A percentile compares a stretch with the other conserved stretches of the same genome.
phyloP scores from a whole-genome alignment of 2,329 filamentous ascomycete species.

The Fusarium sp. region DNA sequence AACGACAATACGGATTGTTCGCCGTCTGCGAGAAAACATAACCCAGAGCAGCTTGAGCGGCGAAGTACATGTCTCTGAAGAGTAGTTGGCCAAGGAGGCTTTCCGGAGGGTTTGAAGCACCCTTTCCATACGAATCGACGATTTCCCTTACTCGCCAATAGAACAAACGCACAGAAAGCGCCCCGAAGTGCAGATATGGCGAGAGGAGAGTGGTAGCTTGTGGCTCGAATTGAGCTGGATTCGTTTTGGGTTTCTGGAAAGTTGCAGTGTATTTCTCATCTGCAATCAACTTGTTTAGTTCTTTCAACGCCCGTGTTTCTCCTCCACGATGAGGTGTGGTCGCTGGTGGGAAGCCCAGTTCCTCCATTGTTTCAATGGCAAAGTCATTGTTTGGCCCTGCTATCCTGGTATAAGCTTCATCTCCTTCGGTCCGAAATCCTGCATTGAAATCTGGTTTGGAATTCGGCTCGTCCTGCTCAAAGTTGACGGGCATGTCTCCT shows the following conservation, averaged over 20 bases:
- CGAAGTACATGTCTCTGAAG: slow-evolving; percentile 87
- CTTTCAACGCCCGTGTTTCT: slow-evolving; percentile 69
- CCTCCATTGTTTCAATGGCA: slow-evolving; percentile 72
- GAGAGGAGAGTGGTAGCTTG: slow-evolving; percentile 78
- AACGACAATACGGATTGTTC: slow-evolving; percentile 72
- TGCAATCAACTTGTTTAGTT: slow-evolving; percentile 65
- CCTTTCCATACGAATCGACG: slow-evolving; percentile 62
- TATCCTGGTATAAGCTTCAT: slow-evolving; percentile 66
- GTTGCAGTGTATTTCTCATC: slow-evolving; percentile 74
- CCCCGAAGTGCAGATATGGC: slow-evolving; percentile 78
- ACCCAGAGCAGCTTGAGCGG: slow-evolving; percentile 74
- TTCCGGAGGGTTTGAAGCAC: slow-evolving; percentile 69
- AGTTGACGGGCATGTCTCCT: slow-evolving; percentile 66
- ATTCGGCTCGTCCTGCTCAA: slow-evolving; percentile 63
- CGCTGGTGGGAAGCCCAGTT: slow-evolving; percentile 71
- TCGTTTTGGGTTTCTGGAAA: slow-evolving; percentile 79
- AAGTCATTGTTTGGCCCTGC: slow-evolving; percentile 75
- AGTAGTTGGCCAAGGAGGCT: slow-evolving; percentile 76
- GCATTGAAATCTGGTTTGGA: slow-evolving; percentile 67
- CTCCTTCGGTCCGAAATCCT: slow-evolving; percentile 59
- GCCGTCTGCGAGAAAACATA: slow-evolving; percentile 69
- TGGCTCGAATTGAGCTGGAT: slow-evolving; percentile 75
- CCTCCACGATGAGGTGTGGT: slow-evolving; percentile 75
- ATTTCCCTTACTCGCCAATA: slow-evolving; percentile 75
- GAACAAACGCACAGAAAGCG: slow-evolving; percentile 73